Percentiles rank a stretch among this genome's conserved stretches.
Conservation (phyloP, 1,284 basidiomycete species). For the Fomitiporia mediterranea region DNA sequence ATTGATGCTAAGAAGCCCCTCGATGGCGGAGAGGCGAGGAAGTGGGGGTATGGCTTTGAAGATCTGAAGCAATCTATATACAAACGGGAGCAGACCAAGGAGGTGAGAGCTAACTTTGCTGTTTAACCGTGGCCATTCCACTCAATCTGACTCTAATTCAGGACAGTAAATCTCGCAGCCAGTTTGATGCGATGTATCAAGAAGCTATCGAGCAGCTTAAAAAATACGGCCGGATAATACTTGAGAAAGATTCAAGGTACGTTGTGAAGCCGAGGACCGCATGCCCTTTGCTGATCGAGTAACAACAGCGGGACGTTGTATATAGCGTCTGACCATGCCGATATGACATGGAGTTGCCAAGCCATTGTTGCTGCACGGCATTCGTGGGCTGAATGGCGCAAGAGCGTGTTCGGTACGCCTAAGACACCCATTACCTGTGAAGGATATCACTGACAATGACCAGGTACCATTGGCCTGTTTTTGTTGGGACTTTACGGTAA, state of each 20-base stretch:
- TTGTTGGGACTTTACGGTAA: slow-evolving; percentile 36
- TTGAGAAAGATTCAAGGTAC: slow-evolving; percentile 67
- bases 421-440: slow-evolving; percentile 22
- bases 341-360: slow-evolving; percentile 68
- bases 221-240: slow-evolving; percentile 76
- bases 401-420: slow-evolving; percentile 62
- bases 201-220: slow-evolving; percentile 81
- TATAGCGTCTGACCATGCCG: slow-evolving; percentile 70
- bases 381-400: slow-evolving; percentile 66
- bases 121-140: not conserved
- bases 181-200: slow-evolving; percentile 69
- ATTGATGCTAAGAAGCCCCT: slow-evolving; percentile 32
- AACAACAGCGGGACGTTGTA: slow-evolving; percentile 63
- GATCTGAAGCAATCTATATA: slow-evolving; percentile 51
- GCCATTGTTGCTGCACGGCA: slow-evolving; percentile 65
- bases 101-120: slow-evolving; percentile 3
- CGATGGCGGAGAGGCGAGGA: slow-evolving; percentile 65
- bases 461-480: slow-evolving; percentile 30
- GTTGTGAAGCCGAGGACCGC: slow-evolving; percentile 29
- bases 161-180: slow-evolving; percentile 37
- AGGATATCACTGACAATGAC: slow-evolving; percentile 26
- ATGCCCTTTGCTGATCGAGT: not conserved
- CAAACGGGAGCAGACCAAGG: slow-evolving; percentile 34
- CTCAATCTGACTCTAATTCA: slow-evolving; percentile 18
- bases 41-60: slow-evolving; percentile 66